phyloP scores from a whole-genome alignment of 768 basidiomycete genomes.

The Naganishia onofrii region DNA sequence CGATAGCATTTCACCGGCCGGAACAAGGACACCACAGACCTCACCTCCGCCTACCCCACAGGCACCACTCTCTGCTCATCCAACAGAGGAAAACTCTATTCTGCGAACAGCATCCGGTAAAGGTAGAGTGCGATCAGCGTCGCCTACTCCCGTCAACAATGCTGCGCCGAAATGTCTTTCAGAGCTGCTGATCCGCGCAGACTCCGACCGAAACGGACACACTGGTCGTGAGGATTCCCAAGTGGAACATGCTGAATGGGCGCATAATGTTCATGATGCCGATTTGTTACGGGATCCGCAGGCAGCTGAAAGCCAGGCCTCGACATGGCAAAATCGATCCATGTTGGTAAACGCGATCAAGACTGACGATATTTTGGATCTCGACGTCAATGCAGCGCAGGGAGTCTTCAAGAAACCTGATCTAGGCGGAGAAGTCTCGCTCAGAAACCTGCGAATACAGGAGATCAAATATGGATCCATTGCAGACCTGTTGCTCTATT shows the following conservation, averaged over 20 bases:
- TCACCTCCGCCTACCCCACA: conserved; percentile 27
- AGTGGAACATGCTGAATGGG: conserved; percentile 33
- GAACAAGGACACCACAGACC: background rate
- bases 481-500: conserved; percentile 50
- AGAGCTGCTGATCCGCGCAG: background rate
- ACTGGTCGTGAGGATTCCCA: conserved; percentile 27
- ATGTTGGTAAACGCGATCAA: conserved; percentile 23
- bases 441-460: conserved; percentile 51
- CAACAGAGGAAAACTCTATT: conserved; percentile 24
- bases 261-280: conserved; percentile 33
- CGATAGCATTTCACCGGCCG: background rate
- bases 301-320: background rate
- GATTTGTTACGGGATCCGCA: conserved; percentile 20
- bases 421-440: conserved; percentile 45
- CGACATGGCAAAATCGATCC: conserved; percentile 14
- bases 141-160: conserved; percentile 17
- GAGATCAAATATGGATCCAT: conserved; percentile 53
- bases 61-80: conserved; percentile 28
- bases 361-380: conserved; percentile 26
- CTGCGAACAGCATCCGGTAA: conserved; percentile 22
- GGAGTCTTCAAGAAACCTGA: conserved; percentile 42
- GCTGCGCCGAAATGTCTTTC: background rate
- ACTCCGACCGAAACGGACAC: conserved; percentile 5
- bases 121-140: conserved; percentile 21
- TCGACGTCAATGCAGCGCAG: conserved; percentile 24